Percentiles rank a stretch among this genome's conserved stretches.
Conservation (phyloP, 495 filamentous ascomycete species). For the Talaromyces thailandensis region DNA sequence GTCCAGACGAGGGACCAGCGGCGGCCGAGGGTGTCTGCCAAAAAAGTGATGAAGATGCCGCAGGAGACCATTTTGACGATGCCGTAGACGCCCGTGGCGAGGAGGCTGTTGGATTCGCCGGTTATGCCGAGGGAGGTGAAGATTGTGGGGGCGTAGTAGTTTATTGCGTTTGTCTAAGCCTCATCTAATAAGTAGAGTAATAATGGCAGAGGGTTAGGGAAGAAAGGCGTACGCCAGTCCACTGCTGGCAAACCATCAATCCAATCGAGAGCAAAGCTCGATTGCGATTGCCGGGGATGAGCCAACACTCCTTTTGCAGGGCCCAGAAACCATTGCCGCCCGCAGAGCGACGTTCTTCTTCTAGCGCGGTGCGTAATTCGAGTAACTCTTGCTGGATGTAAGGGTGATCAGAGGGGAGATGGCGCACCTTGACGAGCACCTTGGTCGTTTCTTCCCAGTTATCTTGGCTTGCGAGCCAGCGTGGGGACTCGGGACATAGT, state of each 20-base stretch:
- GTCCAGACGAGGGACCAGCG: conserved; percentile 66
- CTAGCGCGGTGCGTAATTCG: conserved; percentile 57
- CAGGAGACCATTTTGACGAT: conserved; percentile 49
- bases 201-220: background rate
- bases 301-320: conserved; percentile 64
- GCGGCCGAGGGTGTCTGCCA: conserved; percentile 63
- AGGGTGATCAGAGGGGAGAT: conserved; percentile 43
- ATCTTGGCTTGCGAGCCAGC: conserved; percentile 61
- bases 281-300: conserved; percentile 55
- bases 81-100: conserved; percentile 47
- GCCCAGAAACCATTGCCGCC: conserved; percentile 54
- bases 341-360: conserved; percentile 55
- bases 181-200: background rate
- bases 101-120: conserved; percentile 36
- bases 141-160: conserved; percentile 67
- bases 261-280: conserved; percentile 44
- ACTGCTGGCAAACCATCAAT: conserved; percentile 66
- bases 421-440: conserved; percentile 46
- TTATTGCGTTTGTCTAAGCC: conserved; percentile 46
- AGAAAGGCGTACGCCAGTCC: conserved; percentile 36
- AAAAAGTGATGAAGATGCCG: conserved; percentile 56
- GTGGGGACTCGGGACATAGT: conserved; percentile 59
- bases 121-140: conserved; percentile 47
- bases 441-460: conserved; percentile 57
- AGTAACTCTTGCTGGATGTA: conserved; percentile 59